These are phyloP conservation scores for Saussurea involucrata DNA, from an alignment of 129 eudicot genomes.

Conservation along the genomic window DNA sequence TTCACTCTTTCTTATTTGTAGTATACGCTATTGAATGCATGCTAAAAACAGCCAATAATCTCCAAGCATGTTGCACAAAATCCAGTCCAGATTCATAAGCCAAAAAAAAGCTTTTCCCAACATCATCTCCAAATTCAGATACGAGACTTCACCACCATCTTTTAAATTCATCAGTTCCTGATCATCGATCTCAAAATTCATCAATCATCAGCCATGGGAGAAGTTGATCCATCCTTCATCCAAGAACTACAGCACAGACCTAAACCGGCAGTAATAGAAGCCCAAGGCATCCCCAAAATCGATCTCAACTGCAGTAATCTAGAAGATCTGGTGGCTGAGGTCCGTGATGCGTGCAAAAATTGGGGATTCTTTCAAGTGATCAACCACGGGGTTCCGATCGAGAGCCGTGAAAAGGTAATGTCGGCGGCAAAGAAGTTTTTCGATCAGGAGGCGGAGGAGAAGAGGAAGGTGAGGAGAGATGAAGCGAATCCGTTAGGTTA, in stretches of 20 bases:
- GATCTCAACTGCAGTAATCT: constrained; percentile 30
- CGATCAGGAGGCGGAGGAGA: constrained; percentile 42
- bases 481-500: constrained; percentile 53
- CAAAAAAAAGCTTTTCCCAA: neutral
- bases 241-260: constrained; percentile 73
- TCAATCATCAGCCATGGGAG: constrained; percentile 37
- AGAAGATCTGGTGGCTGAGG: constrained; percentile 30
- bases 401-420: constrained; percentile 30
- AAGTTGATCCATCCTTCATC: constrained; percentile 57
- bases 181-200: neutral
- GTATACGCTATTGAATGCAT: neutral
- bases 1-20: neutral
- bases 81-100: neutral
- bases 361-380: constrained; percentile 82
- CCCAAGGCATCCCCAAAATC: constrained; percentile 55
- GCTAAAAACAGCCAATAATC: neutral
- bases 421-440: constrained; percentile 44
- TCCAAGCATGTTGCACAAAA: neutral
- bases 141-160: neutral
- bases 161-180: neutral
- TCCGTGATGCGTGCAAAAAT: constrained; percentile 44
- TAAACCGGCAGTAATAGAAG: constrained; percentile 36
- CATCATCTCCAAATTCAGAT: neutral
- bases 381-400: constrained; percentile 51
- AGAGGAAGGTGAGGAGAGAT: constrained; percentile 53